A percentile compares a stretch with the other conserved stretches of the same genome.
Conservation (phyloP, 2,329 filamentous ascomycete species). For the Epichloe amarillans region DNA sequence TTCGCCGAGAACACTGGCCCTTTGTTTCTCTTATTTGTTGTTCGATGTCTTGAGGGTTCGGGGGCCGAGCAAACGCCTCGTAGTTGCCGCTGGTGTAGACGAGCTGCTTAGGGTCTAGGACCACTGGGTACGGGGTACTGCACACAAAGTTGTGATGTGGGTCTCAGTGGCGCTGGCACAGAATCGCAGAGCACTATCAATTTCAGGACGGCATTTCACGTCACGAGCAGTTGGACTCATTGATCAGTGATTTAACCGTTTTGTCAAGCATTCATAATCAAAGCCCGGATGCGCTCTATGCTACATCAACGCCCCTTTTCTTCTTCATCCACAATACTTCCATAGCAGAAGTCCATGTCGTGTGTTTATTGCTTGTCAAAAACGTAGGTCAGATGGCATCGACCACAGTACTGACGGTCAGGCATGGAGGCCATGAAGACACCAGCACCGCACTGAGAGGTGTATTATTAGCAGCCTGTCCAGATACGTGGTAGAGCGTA, state of each 20-base stretch:
- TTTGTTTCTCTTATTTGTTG: neutral
- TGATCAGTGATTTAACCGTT: slow-evolving; percentile 3
- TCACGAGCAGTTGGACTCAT: neutral
- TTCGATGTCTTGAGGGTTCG: neutral
- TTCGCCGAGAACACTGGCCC: neutral
- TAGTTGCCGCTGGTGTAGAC: neutral
- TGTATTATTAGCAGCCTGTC: neutral
- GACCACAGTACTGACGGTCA: slow-evolving; percentile 94
- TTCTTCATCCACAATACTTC: slow-evolving; percentile 16
- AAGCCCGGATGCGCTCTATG: slow-evolving; percentile 28
- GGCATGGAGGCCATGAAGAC: slow-evolving; percentile 99
- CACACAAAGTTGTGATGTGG: too few species aligned
- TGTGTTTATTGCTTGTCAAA: slow-evolving; percentile 51
- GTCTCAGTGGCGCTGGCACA: too few species aligned
- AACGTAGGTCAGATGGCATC: slow-evolving; percentile 61
- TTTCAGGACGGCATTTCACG: neutral
- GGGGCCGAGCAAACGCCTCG: neutral
- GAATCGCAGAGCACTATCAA: too few species aligned
- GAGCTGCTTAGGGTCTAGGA: too few species aligned
- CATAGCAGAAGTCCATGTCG: slow-evolving; percentile 15
- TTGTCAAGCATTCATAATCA: slow-evolving; percentile 26
- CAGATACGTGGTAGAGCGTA: too few species aligned
- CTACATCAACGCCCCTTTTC: slow-evolving; percentile 29
- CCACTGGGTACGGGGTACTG: too few species aligned
- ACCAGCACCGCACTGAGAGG: slow-evolving; percentile 82